Evolutionary conservation across 2,329 filamentous ascomycete species (phyloP), one percentile per base, ranked within the genome.

Genomic region (Fulvia fulva): DNA sequence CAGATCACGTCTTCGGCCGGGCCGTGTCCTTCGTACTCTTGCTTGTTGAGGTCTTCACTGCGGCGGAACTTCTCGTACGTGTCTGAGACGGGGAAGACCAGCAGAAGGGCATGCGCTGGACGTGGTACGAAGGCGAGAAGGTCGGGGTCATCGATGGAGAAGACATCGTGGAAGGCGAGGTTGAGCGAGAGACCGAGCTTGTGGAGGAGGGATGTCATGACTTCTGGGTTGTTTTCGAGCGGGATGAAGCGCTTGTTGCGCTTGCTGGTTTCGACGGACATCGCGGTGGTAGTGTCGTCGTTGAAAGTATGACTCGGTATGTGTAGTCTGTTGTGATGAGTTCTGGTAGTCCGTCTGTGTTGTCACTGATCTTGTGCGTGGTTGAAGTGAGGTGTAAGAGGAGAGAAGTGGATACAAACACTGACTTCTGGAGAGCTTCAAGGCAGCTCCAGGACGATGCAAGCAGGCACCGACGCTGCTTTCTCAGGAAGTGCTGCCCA

Each of bases 91-190:
- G 94, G 93, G 74, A 97, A 96, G 64, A 97, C 91, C 67, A 97
- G 87, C 30, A 97, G 86, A 16, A 97, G 84, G 5, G 93, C 93
- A 64, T 91, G 83, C 1, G 90, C 89, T 2, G 94, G 94, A 1
- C 92, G 89, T 0, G 94, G 92, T 41, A 97, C 85, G 75, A 96
- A 91, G 61, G 86, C 83, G 53, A 97, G 85, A 41, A 97, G 83
- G 53, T 91, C 87, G 0, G 89, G 86, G 53, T 97, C 92, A 63
- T 89, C 87, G 70, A 97, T 87, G 66, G 88, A 92, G 82, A 87
- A 97, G 74, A 97, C 90, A 76, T 97, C 93, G 80, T 95, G 87
- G 76, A 96, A 87, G 68, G 84, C 81, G 47, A 97, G 82, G 25
- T 82, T 80, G n/a, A 77, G 70, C n/a, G 89, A 88, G 56, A 97